phyloP scores from a whole-genome alignment of 345 rosid genomes.

The Iberis pinnata region DNA sequence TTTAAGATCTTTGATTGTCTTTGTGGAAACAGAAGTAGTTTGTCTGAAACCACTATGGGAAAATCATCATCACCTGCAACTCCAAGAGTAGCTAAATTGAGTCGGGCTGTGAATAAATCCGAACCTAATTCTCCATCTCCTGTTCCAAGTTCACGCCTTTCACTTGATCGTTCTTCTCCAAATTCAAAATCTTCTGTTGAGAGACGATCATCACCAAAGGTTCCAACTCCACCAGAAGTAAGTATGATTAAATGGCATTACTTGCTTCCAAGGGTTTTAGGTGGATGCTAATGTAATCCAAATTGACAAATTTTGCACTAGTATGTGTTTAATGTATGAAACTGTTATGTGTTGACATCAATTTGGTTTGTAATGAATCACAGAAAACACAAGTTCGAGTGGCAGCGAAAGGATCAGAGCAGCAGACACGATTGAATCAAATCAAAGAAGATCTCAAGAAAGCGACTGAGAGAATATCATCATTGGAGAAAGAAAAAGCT shows the following conservation, averaged over 20 bases:
- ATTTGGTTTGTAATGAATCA: conserved; percentile 24
- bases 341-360: conserved; percentile 1
- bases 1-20: no score
- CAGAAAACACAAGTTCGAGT: conserved; percentile 56
- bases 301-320: no score
- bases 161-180: conserved; percentile 64
- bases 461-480: conserved; percentile 59
- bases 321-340: no score
- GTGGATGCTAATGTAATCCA: neutral
- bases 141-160: conserved; percentile 50
- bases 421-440: conserved; percentile 53
- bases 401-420: conserved; percentile 50
- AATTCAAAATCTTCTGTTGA: conserved; percentile 57
- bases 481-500: conserved; percentile 70
- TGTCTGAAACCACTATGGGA: conserved; percentile 56
- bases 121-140: conserved; percentile 59
- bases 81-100: conserved; percentile 54
- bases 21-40: conserved; percentile 48
- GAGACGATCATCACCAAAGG: conserved; percentile 61
- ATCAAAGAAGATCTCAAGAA: conserved; percentile 86
- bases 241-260: neutral
- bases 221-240: conserved; percentile 65
- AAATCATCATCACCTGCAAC: conserved; percentile 58
- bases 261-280: neutral
- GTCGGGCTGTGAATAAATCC: conserved; percentile 47